These are phyloP conservation scores for Thalia dealbata DNA, from an alignment of 176 grass and related monocot genomes.

Conservation along the genomic window DNA sequence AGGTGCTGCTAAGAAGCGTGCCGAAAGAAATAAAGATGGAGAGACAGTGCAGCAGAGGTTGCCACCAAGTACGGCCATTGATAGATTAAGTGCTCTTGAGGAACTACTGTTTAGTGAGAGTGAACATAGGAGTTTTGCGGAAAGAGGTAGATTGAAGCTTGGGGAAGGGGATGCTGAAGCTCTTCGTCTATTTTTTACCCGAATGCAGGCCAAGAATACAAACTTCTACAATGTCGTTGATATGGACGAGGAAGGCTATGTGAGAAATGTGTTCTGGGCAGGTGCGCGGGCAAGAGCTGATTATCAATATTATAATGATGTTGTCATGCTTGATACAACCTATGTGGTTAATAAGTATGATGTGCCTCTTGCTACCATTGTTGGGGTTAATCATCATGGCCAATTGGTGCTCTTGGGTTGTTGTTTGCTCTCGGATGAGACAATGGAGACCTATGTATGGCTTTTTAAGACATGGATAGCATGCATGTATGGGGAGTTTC, in stretches of 20 bases:
- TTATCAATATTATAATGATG: constrained; percentile 81
- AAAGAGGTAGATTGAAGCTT: constrained; percentile 64
- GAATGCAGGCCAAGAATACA: constrained; percentile 91
- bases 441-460: constrained; percentile 78
- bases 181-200: constrained; percentile 76
- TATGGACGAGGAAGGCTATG: constrained; percentile 68
- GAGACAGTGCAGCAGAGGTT: constrained; percentile 48
- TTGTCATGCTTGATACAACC: constrained; percentile 62
- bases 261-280: constrained; percentile 78
- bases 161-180: constrained; percentile 77
- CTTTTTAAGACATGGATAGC: constrained; percentile 86
- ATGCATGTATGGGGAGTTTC: constrained; percentile 81
- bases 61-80: constrained; percentile 53
- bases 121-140: constrained; percentile 49
- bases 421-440: constrained; percentile 68
- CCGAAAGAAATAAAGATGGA: constrained; percentile 40
- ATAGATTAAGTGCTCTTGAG: constrained; percentile 59
- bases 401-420: constrained; percentile 76
- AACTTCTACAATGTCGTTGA: constrained; percentile 81
- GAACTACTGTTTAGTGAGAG: constrained; percentile 81
- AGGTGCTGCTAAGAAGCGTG: constrained; percentile 49
- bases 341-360: constrained; percentile 67
- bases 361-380: constrained; percentile 77
- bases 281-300: constrained; percentile 75
- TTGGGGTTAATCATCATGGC: constrained; percentile 86